These are phyloP conservation scores for Ocimum tenuiflorum DNA, from an alignment of 257 asterid genomes.

Conservation along the genomic window DNA sequence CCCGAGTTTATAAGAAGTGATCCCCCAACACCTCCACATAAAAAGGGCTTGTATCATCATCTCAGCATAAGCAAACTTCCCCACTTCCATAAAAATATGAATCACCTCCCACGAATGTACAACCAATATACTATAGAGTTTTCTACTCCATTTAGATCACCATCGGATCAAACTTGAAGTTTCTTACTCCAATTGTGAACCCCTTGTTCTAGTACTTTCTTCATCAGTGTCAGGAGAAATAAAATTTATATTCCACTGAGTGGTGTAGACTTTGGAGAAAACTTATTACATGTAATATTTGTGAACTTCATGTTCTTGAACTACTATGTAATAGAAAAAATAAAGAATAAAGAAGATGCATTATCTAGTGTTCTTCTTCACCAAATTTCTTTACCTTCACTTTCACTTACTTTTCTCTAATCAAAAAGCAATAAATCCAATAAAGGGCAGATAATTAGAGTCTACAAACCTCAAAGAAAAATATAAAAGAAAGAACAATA, in stretches of 20 bases:
- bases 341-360: conserved; percentile 17
- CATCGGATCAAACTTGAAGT: not conserved
- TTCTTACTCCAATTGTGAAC: not conserved
- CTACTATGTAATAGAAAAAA: not conserved
- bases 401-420: not conserved
- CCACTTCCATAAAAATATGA: not conserved
- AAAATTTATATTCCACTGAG: not conserved
- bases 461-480: not conserved
- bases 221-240: not conserved
- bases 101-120: not conserved
- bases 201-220: not conserved
- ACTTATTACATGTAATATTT: not conserved
- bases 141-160: not conserved
- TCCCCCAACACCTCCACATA: not conserved
- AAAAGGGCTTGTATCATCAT: not conserved
- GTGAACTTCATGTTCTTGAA: not conserved
- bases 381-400: not conserved
- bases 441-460: not conserved
- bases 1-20: not conserved
- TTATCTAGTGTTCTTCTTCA: not conserved
- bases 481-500: not conserved
- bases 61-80: not conserved
- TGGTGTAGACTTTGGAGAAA: not conserved
- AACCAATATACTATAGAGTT: not conserved
- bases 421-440: not conserved